Base-by-base conservation (phyloP, 2,329 filamentous ascomycete species). In the Cladosporium phlei region DNA sequence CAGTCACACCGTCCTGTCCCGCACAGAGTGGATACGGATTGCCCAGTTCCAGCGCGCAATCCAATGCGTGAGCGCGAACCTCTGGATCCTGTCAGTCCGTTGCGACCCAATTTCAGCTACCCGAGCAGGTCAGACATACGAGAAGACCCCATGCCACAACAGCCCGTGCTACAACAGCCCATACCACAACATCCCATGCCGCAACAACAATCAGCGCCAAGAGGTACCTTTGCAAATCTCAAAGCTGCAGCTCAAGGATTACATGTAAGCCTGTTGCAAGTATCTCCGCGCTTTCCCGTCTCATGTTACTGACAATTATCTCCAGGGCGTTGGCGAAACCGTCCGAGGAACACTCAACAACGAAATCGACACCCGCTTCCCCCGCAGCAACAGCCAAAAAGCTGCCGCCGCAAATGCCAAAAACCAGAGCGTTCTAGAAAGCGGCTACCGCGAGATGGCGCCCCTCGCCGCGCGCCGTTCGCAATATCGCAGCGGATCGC, bases 311-410 rank as follows among this genome's bases (percentile, higher is more conserved):
- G 10, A 14, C 6, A 21, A 12, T 20, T 20, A 4, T 39, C 9
- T 8, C 3, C 48, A 63, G 58, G 60, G 60, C 52, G 60, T 63
- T 43, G 61, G 61, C 22, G 60, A 64, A 44, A 63, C 60, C 11
- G 50, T 64, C 25, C 54, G 60, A 8, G 59, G 59, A 5, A 62
- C 60, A 2, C 46, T 64, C 1, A 64, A 63, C 52, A 55, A 53
- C 48, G 59, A 60, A 53, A 53, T 62, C 43, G 61, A 64, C 47
- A 47, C 35, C 7, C 53, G 57, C 6, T 55, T 60, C 35, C 55
- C 58, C 3, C 48, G 58, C 11, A 52, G 47, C n/a, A 54, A 61
- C 49, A 38, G 57, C n/a, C 49, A 59, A 20, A 63, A 61, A 40
- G 54, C 53, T 3, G 53, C 56, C 2, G 55, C 53, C 2, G 56